These are phyloP conservation scores for Tylopilus plumbeoviolaceoides DNA, from an alignment of 768 basidiomycete species.

Conservation along the genomic window DNA sequence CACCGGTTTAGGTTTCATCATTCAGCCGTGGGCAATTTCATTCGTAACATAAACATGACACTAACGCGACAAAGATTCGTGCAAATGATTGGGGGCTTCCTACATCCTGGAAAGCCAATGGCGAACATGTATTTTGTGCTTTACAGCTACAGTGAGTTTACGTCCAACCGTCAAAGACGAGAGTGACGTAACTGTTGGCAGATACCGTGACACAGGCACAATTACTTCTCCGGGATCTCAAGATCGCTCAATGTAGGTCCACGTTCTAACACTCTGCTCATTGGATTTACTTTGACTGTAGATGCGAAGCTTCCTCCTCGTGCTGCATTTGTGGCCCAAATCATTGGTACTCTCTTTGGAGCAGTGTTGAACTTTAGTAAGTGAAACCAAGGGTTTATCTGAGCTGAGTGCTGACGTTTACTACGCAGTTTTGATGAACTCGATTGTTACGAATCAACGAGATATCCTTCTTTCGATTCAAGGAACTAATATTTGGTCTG, in stretches of 20 bases:
- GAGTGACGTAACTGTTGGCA: conserved; percentile 38
- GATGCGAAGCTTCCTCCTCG: conserved; percentile 62
- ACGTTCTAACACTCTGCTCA: conserved; percentile 19
- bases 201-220: conserved; percentile 49
- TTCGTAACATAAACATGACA: not conserved
- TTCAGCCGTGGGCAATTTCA: conserved; percentile 21
- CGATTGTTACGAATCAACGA: conserved; percentile 48
- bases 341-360: conserved; percentile 30
- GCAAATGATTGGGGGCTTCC: conserved; percentile 36
- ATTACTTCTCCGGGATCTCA: conserved; percentile 53
- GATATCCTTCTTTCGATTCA: conserved; percentile 51
- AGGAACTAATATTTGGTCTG: conserved; percentile 41
- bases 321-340: conserved; percentile 59
- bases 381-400: conserved; percentile 31
- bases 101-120: conserved; percentile 38
- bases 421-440: conserved; percentile 46
- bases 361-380: conserved; percentile 44
- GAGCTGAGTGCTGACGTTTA: conserved; percentile 35
- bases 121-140: conserved; percentile 43
- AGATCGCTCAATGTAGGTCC: conserved; percentile 33
- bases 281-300: conserved; percentile 32
- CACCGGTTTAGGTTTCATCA: conserved; percentile 32
- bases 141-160: conserved; percentile 42
- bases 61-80: conserved; percentile 23
- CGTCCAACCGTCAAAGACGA: conserved; percentile 32